Evolutionary conservation across 768 basidiomycete species (phyloP).

Genomic region (Russula abietina): DNA sequence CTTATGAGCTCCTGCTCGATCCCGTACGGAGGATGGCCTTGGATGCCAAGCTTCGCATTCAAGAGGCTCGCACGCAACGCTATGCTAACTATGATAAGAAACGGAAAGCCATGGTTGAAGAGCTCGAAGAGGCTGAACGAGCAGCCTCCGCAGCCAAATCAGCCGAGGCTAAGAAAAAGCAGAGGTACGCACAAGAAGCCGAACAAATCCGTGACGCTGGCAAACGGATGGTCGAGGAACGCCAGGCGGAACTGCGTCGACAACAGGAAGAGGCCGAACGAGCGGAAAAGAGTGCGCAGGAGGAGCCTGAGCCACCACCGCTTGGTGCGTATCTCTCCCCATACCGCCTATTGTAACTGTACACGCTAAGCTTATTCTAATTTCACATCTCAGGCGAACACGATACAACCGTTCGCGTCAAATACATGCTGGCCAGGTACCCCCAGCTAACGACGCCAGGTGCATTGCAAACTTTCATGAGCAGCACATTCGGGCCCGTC

Average conservation of each 20-base stretch:
- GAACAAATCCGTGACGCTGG: slow-evolving; percentile 76
- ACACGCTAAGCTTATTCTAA: no score
- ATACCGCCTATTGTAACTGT: no score
- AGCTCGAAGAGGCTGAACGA: slow-evolving; percentile 69
- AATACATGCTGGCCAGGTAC: slow-evolving; percentile 54
- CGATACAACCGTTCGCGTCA: slow-evolving; percentile 73
- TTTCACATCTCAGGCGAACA: slow-evolving; percentile 40
- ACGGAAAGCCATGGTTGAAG: slow-evolving; percentile 66
- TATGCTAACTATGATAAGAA: slow-evolving; percentile 66
- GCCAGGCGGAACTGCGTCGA: slow-evolving; percentile 46
- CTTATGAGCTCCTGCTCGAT: slow-evolving; percentile 76
- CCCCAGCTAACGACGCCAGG: slow-evolving; percentile 50
- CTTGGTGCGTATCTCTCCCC: slow-evolving; percentile 37
- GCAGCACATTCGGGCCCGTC: slow-evolving; percentile 49
- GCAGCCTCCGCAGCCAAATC: slow-evolving; percentile 65
- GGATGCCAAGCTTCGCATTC: slow-evolving; percentile 70
- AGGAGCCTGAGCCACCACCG: slow-evolving; percentile 47
- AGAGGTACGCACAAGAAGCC: slow-evolving; percentile 50
- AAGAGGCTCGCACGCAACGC: slow-evolving; percentile 63
- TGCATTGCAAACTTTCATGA: slow-evolving; percentile 46
- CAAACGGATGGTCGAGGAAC: slow-evolving; percentile 58
- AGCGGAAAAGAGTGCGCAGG: slow-evolving; percentile 31
- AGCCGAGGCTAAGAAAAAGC: slow-evolving; percentile 57
- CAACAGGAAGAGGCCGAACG: slow-evolving; percentile 39
- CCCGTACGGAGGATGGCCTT: slow-evolving; percentile 71